Base-by-base conservation (phyloP, 148 eudicot species). In the Nepenthes gracilis region DNA sequence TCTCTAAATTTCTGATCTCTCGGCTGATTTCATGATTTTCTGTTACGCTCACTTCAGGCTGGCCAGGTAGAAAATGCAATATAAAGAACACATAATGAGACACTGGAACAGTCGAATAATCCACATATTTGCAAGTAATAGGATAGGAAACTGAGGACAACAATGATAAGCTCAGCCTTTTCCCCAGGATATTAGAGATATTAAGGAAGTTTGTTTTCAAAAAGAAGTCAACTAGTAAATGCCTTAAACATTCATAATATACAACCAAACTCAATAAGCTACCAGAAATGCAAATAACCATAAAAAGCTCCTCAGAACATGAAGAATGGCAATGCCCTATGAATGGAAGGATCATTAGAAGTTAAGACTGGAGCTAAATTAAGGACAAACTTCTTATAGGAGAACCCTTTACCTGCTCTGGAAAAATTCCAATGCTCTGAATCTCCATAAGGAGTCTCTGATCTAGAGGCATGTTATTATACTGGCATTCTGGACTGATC, bases 361-460 rank as follows among this genome's bases (percentile, higher is more conserved):
- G 4, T 40, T 40, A 55, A 33, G 9, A 54, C 6, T 2, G 35
- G 2, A n/a, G 15, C 40, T 4, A 4, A 37, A 6, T 15, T 48
- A 12, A 14, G 35, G 12, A 15, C 55, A 64, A 36, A 32, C 54
- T 55, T 77, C 47, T 67, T 33, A 35, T 1, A 14, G 36, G 36
- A 35, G 58, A 33, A 52, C 32, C 6, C 36, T 8, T 55, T 32
- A 80, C 92, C 85, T 76, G 70, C 48, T 83, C 85, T 38, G 74
- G 77, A 54, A 37, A 78, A 58, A 85, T 69, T 56, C 92, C 92
- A 70, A 85, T 68, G 72, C 81, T 80, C 53, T 76, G 81, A 58
- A 85, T 51, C 74, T 85, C 92, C 73, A 80, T 23, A 54, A 83
- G 67, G 55, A 83, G 72, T 83, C 80, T 74, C 69, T 85, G 87